A percentile compares a stretch with the other conserved stretches of the same genome.
Conservation (phyloP, 129 eudicot genomes). For the Arctium lappa region DNA sequence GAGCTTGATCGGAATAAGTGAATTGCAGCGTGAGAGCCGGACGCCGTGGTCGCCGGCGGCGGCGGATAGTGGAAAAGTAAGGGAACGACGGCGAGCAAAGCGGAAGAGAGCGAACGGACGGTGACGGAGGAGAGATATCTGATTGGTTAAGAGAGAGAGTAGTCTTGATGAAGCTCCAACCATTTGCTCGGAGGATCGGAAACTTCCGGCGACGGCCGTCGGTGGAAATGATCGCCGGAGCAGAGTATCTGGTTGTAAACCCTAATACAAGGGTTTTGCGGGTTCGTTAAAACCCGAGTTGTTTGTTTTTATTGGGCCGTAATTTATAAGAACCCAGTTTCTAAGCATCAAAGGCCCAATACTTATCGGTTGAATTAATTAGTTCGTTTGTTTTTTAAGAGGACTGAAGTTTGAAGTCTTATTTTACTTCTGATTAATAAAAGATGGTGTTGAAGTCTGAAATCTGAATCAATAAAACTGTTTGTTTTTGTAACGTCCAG, state of each 20-base stretch:
- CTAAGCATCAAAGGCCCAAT: background rate
- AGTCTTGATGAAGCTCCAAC: slow-evolving; percentile 38
- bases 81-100: slow-evolving; percentile 13
- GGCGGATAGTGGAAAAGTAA: background rate
- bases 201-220: slow-evolving; percentile 1
- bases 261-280: slow-evolving; percentile 11
- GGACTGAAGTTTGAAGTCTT: too few relatives aligned
- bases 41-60: slow-evolving; percentile 14
- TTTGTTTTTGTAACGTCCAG: too few relatives aligned
- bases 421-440: too few relatives aligned
- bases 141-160: slow-evolving; percentile 40
- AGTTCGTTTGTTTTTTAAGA: too few relatives aligned
- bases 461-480: too few relatives aligned
- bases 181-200: slow-evolving; percentile 13
- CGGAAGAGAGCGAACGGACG: slow-evolving; percentile 34
- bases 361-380: too few relatives aligned
- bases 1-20: slow-evolving; percentile 11
- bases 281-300: background rate
- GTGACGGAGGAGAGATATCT: slow-evolving; percentile 40
- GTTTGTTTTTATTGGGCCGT: background rate
- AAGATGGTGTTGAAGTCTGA: too few relatives aligned
- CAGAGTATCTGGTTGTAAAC: slow-evolving; percentile 8
- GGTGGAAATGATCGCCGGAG: slow-evolving; percentile 26
- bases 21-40: background rate
- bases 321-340: background rate